phyloP scores from a whole-genome alignment of 2,329 filamentous ascomycete genomes.

The Fusarium marasasianum region DNA sequence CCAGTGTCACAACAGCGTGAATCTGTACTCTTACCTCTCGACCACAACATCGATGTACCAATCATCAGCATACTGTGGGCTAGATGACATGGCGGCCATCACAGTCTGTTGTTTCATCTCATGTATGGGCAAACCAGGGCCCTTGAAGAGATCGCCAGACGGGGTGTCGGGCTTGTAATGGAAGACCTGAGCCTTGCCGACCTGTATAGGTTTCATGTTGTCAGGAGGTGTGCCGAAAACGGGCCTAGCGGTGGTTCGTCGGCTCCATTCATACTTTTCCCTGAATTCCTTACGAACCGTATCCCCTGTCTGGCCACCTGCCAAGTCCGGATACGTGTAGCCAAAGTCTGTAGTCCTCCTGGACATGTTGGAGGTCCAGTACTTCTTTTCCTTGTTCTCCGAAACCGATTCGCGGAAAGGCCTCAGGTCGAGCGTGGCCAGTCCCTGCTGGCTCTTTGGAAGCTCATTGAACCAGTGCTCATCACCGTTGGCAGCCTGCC shows the following conservation, averaged over 20 bases:
- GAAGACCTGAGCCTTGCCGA: background rate
- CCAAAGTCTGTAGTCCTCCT: accelerated
- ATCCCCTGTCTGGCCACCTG: accelerated
- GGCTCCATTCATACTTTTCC: background rate
- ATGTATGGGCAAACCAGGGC: accelerated
- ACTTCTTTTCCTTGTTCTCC: accelerated
- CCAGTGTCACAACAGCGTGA: accelerated
- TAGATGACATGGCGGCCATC: background rate
- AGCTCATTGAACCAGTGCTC: background rate
- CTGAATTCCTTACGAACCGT: background rate
- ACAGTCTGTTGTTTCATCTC: background rate
- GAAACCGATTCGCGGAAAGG: background rate
- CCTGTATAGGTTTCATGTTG: background rate
- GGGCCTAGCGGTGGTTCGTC: accelerated
- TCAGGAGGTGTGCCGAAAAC: accelerated
- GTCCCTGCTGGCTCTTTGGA: accelerated
- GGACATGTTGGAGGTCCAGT: accelerated
- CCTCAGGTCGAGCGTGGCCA: accelerated
- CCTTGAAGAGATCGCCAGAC: background rate
- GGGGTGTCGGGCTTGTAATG: accelerated
- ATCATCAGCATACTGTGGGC: background rate
- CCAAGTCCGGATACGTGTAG: accelerated
- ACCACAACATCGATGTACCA: background rate
- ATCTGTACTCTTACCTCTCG: background rate
- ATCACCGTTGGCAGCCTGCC: background rate